phyloP scores from a whole-genome alignment of 169 alveolate genomes.

The Cryptosporidium bovis region DNA sequence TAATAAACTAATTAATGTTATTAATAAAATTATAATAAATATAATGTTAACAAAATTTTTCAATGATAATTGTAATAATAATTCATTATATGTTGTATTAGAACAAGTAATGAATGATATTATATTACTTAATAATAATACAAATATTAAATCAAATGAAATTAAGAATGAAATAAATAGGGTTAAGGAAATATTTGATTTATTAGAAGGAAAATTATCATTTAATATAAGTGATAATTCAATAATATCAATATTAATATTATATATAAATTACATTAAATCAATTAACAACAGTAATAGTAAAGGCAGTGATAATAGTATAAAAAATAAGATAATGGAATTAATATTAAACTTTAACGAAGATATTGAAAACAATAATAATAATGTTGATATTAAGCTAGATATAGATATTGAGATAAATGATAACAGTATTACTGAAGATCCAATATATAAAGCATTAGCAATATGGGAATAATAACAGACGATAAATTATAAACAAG shows the following conservation, averaged over 20 bases:
- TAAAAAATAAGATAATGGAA: not conserved
- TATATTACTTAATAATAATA: not conserved
- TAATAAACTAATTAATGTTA: not conserved
- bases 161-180: not conserved
- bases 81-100: not conserved
- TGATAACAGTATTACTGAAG: not conserved
- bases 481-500: not conserved
- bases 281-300: not conserved
- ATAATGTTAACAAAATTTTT: not conserved
- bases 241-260: not conserved
- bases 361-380: not conserved
- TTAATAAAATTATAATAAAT: not conserved
- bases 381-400: not conserved
- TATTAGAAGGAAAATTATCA: not conserved
- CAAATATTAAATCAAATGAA: not conserved
- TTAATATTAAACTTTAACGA: not conserved
- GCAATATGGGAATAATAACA: slow-evolving; percentile 25
- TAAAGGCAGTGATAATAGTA: not conserved
- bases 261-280: not conserved
- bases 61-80: not conserved
- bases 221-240: not conserved
- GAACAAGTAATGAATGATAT: slow-evolving; percentile 14
- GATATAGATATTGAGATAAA: not conserved
- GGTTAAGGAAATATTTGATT: not conserved
- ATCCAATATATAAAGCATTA: slow-evolving; percentile 40